phyloP scores from a whole-genome alignment of 192 early-diverging fungal genomes.

The Backusella australiensis region DNA sequence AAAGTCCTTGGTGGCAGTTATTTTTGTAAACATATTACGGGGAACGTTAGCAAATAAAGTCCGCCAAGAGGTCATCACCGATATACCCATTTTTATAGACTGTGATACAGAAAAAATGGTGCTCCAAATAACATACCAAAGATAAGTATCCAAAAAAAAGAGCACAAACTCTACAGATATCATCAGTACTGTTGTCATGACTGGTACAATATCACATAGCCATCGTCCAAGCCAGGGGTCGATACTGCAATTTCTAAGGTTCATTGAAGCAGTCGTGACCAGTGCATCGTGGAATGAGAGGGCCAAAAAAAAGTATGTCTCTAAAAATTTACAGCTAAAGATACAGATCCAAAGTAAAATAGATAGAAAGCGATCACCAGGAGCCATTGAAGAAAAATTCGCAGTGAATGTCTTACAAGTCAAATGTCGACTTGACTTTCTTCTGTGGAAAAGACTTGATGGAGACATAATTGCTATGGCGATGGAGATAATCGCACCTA shows the following conservation, averaged over 20 bases:
- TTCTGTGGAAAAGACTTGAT: constrained; percentile 44
- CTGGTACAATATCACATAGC: constrained; percentile 52
- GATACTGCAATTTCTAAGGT: constrained; percentile 35
- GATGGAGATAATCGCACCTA: constrained; percentile 56
- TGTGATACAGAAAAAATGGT: constrained; percentile 65
- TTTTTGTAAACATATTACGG: constrained; percentile 64
- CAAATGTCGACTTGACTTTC: constrained; percentile 7
- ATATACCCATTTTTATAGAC: constrained; percentile 62
- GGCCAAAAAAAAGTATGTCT: constrained; percentile 67
- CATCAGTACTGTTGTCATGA: constrained; percentile 57
- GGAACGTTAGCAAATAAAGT: constrained; percentile 63
- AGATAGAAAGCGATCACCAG: constrained; percentile 55
- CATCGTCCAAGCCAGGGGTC: constrained; percentile 45
- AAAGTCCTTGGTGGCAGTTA: constrained; percentile 58
- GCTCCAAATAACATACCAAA: constrained; percentile 76
- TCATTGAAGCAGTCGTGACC: constrained; percentile 32
- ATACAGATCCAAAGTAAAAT: constrained; percentile 59
- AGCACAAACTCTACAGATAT: constrained; percentile 59
- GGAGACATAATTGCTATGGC: constrained; percentile 56
- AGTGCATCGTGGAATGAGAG: constrained; percentile 64
- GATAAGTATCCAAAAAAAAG: constrained; percentile 73
- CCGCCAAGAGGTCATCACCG: constrained; percentile 69
- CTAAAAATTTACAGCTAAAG: constrained; percentile 67
- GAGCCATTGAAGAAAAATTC: constrained; percentile 58
- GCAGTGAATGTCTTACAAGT: constrained; percentile 53